Conservation (phyloP, 192 early-diverging fungal genomes). For the Backusella parvicylindrica region DNA sequence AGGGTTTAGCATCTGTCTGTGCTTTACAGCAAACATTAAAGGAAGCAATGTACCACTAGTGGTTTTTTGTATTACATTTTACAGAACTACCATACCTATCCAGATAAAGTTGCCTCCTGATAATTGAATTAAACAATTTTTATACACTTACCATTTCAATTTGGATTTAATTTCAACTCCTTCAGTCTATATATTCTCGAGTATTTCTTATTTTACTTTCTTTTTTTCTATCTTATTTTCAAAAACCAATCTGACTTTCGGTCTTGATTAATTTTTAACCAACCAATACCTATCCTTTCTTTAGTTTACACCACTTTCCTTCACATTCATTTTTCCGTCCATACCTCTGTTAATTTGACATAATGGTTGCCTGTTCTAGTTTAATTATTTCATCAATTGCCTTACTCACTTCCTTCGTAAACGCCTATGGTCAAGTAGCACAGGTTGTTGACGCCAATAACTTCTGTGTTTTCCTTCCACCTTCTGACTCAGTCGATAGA, state of each 20-base stretch:
- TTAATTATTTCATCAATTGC: slow-evolving; percentile 5
- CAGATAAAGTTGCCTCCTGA: background rate
- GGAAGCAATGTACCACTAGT: background rate
- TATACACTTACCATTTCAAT: background rate
- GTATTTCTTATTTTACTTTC: background rate
- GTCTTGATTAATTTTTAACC: background rate
- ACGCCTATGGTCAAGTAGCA: slow-evolving; percentile 14
- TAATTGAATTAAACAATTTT: slow-evolving; percentile 2
- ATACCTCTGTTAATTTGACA: background rate
- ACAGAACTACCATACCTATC: background rate
- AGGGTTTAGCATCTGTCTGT: background rate
- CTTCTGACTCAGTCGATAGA: slow-evolving; percentile 28
- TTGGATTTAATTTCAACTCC: slow-evolving; percentile 5
- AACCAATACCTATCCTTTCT: background rate
- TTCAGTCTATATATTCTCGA: slow-evolving; percentile 3
- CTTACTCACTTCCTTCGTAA: background rate
- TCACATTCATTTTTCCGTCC: background rate
- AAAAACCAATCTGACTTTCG: background rate
- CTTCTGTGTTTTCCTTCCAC: slow-evolving; percentile 45
- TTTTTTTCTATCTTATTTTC: slow-evolving; percentile 1
- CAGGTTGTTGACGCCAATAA: slow-evolving; percentile 31
- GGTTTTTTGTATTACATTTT: background rate
- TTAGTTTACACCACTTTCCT: background rate
- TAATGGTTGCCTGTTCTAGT: slow-evolving; percentile 5
- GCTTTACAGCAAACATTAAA: background rate